phyloP scores from a whole-genome alignment of 192 early-diverging fungal genomes.

The Cladochytrium replicatum region DNA sequence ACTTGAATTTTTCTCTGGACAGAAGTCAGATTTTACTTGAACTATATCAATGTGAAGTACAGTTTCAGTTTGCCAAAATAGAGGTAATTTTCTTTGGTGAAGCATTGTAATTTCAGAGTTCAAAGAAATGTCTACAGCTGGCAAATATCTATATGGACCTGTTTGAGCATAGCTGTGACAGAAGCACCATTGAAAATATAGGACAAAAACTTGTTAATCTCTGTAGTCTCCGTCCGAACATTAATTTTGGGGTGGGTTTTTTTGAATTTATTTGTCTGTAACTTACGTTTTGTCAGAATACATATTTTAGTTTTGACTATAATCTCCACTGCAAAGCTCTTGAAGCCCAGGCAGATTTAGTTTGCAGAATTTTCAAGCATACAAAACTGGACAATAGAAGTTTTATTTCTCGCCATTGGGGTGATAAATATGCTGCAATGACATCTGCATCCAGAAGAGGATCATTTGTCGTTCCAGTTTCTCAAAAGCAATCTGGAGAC shows the following conservation, averaged over 20 bases:
- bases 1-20: conserved; percentile 32
- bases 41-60: conserved; percentile 35
- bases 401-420: no score
- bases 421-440: neutral
- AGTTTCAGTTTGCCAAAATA: conserved; percentile 42
- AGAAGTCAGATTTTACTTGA: conserved; percentile 40
- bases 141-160: conserved; percentile 39
- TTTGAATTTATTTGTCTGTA: neutral
- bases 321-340: conserved; percentile 19
- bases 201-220: conserved; percentile 34
- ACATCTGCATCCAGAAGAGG: conserved; percentile 1
- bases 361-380: conserved; percentile 14
- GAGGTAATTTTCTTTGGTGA: conserved; percentile 16
- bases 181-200: conserved; percentile 14
- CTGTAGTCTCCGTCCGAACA: conserved; percentile 20
- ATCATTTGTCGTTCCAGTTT: neutral
- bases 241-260: conserved; percentile 28
- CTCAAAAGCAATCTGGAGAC: no score
- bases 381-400: no score
- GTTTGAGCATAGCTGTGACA: conserved; percentile 30
- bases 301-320: conserved; percentile 35
- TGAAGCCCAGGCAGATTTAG: conserved; percentile 21
- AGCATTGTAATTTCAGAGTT: neutral
- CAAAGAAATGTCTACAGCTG: conserved; percentile 14
- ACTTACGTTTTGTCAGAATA: conserved; percentile 4